Base-by-base conservation (phyloP, 306 rosid species). In the Corylus avellana region DNA sequence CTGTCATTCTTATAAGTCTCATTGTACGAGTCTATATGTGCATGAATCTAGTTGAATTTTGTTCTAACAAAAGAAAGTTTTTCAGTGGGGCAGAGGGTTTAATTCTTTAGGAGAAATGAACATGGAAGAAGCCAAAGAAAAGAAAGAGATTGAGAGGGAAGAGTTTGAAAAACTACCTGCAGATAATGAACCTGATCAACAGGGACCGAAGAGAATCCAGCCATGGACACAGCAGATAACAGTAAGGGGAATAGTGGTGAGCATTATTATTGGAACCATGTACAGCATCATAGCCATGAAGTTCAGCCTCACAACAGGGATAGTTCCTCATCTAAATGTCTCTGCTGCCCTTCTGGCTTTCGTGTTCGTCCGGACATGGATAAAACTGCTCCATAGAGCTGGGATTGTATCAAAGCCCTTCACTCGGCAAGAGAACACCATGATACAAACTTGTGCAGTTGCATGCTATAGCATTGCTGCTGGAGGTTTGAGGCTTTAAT, bases 261-360 rank as follows among this genome's bases (percentile, higher is more conserved):
- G 98, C 85, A 54, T 86, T 68, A 63, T 90, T 70, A 91, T 94
- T 75, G 98, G 98, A 78, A 81, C 47, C 48, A 75, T 87, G 9
- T 94, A 82, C 72, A 92, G 97, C 78, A 80, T 94, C 64, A 94
- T 94, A 75, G 93, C 71, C 61, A 94, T 94, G 98, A 94, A 94
- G 82, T 86, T 94, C 11, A 92, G 87, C 84, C 98, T 94, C 75
- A 90, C 97, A 42, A 94, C 97, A 2, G 98, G 98, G 46, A 72
- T 92, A 48, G 93, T 89, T 78, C 97, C 97, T 0, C 88, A 92
- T 78, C 89, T 91, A 32, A 94, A 94, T 78, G 94, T 89, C 58
- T 94, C 98, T 1, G 98, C 97, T 55, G 98, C 98, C 53, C 93
- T 94, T 67, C 91, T 94, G 13, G 97, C 94, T 5, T 94, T 91